Base-by-base conservation (phyloP, 1,139 yeast species). In the Saccharomyces hybrid region DNA sequence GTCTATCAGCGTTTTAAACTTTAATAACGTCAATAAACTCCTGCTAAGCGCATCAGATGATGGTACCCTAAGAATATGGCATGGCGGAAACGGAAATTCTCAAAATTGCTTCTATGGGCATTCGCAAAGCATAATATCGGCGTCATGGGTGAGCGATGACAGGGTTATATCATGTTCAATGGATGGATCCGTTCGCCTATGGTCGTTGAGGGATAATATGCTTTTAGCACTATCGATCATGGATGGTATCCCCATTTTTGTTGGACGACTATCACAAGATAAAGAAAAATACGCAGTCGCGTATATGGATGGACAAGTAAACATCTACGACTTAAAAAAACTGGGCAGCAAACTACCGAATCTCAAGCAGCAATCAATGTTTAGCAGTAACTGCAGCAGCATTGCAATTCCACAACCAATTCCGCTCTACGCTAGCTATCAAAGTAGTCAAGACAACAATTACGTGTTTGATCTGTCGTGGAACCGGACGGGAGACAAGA, bases 1-100 rank as follows among this genome's bases (percentile, higher is more conserved):
- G 52, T 75, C 82, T 0, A 78, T 88, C 13, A 77, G 87, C n/a
- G 72, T 73, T 3, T 73, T 87, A 14, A 70, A 72, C 46, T 88
- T 84, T 66, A 82, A 84, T 61, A 60, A 68, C 1, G 66, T 69
- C 2, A 73, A 79, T 4, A 81, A 80, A 59, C 68, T 84, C 47
- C 74, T 90, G 48, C 83, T 89, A 1, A 82, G 91, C 1, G 83
- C 88, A 13, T 83, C 95, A 1, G 96, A 88, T 65, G 97, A 90
- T 66, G 78, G 80, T 55, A 73, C 79, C 0, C 76, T 89, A 9
- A 79, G 88, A 61, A 74, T 89, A 14, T 90, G 96, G 96, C 79
- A 77, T 62, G 83, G 88, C 31, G 78, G 79, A 23, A 78, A 82
- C 28, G 71, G 81, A 23, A 81, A 78, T 54, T 69, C 76, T 23